A percentile compares a stretch with the other conserved stretches of the same genome.
Evolutionary conservation across 2,329 filamentous ascomycete genomes (phyloP).

Genomic region (Xylaria sp.): DNA sequence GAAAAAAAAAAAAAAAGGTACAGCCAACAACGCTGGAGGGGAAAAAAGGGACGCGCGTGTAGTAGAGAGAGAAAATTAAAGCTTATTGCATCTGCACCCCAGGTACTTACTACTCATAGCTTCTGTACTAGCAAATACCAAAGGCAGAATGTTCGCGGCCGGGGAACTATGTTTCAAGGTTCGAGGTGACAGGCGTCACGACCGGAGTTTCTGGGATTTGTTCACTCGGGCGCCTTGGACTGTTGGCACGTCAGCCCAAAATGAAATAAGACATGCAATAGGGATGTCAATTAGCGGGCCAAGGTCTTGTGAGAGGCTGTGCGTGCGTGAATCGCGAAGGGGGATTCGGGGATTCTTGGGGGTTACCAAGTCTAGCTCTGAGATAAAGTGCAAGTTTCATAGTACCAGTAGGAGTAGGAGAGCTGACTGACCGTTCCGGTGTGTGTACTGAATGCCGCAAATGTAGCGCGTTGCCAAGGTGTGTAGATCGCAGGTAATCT

Average conservation of each 20-base stretch:
- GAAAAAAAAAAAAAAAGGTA: neutral
- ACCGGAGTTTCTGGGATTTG: constrained; percentile 24
- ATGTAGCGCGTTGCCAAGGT: neutral
- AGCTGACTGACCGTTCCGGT: constrained; percentile 8
- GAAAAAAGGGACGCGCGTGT: constrained; percentile 7
- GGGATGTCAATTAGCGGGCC: constrained; percentile 30
- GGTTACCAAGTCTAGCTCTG: constrained; percentile 10
- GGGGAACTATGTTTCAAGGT: constrained; percentile 27
- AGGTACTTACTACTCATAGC: constrained; percentile 35
- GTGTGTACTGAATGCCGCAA: neutral
- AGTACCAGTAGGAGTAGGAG: neutral
- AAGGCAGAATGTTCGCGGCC: constrained; percentile 14
- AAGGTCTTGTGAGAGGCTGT: constrained; percentile 25
- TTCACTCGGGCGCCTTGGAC: constrained; percentile 21
- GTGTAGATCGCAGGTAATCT: constrained; percentile 10
- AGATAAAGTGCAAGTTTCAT: constrained; percentile 22
- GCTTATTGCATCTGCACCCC: constrained; percentile 16
- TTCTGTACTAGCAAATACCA: neutral
- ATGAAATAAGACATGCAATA: constrained; percentile 11
- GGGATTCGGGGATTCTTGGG: neutral
- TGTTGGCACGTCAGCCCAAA: constrained; percentile 29
- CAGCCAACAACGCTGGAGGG: neutral
- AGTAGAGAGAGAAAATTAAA: constrained; percentile 15
- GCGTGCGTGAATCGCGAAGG: constrained; percentile 21
- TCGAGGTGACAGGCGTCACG: constrained; percentile 19